Conservation (phyloP, 352 stramenopile genomes). For the Phytopythium helicoides region DNA sequence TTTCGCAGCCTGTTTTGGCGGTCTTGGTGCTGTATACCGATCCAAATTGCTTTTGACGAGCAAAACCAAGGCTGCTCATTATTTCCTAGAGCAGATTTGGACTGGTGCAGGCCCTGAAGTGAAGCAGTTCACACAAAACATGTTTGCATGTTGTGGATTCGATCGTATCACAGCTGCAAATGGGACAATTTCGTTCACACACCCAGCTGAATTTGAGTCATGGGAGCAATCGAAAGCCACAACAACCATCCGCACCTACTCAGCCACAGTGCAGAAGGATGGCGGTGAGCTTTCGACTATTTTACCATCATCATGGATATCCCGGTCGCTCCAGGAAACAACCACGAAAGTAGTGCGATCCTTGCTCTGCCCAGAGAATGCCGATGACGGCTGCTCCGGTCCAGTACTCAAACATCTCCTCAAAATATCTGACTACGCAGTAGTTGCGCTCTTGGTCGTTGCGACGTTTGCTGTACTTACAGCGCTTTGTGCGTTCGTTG, state of each 20-base stretch:
- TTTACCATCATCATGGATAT: conserved; percentile 4
- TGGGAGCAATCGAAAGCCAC: conserved; percentile 25
- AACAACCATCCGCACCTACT: conserved; percentile 17
- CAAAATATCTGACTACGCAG: neutral
- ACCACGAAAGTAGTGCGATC: conserved; percentile 3
- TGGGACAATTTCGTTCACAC: conserved; percentile 29
- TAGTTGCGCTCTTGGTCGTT: neutral
- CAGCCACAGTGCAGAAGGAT: neutral
- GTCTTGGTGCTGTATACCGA: conserved; percentile 40
- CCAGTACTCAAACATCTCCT: neutral
- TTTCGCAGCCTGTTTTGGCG: conserved; percentile 38
- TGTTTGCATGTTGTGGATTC: conserved; percentile 47
- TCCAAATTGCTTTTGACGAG: conserved; percentile 10
- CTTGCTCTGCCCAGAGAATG: conserved; percentile 13
- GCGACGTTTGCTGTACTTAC: neutral
- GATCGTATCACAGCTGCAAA: conserved; percentile 23
- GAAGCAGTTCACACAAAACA: conserved; percentile 51
- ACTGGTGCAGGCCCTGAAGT: conserved; percentile 21
- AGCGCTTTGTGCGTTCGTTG: neutral
- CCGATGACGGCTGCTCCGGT: conserved; percentile 2
- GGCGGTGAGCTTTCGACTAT: neutral
- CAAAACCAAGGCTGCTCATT: conserved; percentile 1
- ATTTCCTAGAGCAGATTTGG: conserved; percentile 23
- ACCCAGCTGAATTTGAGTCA: conserved; percentile 22
- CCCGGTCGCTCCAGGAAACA: conserved; percentile 7